Evolutionary conservation across 805 yeast species (phyloP), one percentile per base, ranked within the genome.

Genomic region (Metschnikowia bowlesiae): DNA sequence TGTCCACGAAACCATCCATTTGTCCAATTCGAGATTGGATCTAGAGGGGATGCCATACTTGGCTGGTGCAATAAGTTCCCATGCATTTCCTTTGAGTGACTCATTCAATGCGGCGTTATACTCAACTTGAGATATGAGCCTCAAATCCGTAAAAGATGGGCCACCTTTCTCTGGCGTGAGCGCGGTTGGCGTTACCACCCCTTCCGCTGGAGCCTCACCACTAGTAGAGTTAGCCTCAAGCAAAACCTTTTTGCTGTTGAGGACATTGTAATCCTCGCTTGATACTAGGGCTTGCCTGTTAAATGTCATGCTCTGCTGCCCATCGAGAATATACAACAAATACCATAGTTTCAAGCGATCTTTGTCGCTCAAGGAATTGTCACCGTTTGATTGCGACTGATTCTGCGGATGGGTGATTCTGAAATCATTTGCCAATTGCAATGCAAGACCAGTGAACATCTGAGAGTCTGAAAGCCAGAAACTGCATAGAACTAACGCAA

Each of bases 1-100:
- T 0, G 90, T 82, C 90, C 90, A 84, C 18, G 84, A 83, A 4
- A 84, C 87, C 88, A 84, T 84, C 90, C 90, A 84, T 63, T 79
- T 82, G 59, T 84, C 90, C 35, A 84, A 65, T 51, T 83, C 87
- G 50, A 84, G 64, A 60, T 84, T 84, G 6, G 83, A 76, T 55
- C 78, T 80, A 61, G 86, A 84, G 0, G 89, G 89, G 8, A 84
- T 73, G 0, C 90, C 90, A 62, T 84, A 79, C 1, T 80, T 69
- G 1, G 82, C 69, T 0, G 89, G 89, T 0, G 80, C 70, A 37
- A 84, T 63, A 18, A 82, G 62, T 48, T 78, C 83, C 86, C 87
- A 81, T 0, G 84, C 82, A 53, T 78, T 72, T 2, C 83, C 84
- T 46, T 66, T 70, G 53, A 84, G 80, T 0, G 83, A 82, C 47